Evolutionary conservation across 2,329 filamentous ascomycete species (phyloP).

Genomic region (Didymella exigua): DNA sequence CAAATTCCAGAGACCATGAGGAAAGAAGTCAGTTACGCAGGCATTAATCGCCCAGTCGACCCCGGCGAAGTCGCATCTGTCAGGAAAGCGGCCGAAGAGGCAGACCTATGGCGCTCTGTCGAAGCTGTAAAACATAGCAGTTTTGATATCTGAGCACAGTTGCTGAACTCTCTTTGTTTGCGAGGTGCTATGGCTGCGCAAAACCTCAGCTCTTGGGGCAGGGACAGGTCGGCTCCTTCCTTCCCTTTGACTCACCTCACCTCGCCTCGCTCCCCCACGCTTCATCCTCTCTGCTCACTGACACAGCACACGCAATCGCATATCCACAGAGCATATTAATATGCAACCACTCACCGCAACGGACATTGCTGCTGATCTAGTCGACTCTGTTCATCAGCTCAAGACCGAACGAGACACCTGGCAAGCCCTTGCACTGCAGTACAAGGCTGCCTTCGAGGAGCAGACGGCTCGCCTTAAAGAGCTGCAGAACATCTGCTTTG

Average conservation of each 20-base stretch:
- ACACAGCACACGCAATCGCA: background rate
- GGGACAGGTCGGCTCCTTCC: background rate
- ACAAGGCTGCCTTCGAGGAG: constrained; percentile 36
- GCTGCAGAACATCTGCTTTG: constrained; percentile 36
- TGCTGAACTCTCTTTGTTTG: background rate
- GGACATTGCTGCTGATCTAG: constrained; percentile 20
- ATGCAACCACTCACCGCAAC: constrained; percentile 16
- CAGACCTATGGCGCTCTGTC: constrained; percentile 79
- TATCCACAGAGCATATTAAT: constrained; percentile 25
- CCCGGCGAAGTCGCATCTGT: constrained; percentile 70
- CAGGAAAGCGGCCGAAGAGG: constrained; percentile 68
- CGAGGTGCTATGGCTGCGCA: background rate
- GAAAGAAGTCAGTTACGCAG: constrained; percentile 68
- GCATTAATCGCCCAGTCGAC: constrained; percentile 76
- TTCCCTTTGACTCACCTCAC: background rate
- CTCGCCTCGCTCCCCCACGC: constrained; percentile 2
- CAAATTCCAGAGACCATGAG: constrained; percentile 27
- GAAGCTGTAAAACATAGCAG: constrained; percentile 65
- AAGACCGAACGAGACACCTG: constrained; percentile 41
- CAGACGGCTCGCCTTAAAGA: constrained; percentile 32
- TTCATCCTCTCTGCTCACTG: background rate
- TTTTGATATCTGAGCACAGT: constrained; percentile 54
- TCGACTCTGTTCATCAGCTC: constrained; percentile 26
- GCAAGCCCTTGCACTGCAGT: constrained; percentile 34
- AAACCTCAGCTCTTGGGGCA: background rate